Evolutionary conservation across 331 rosid genomes (phyloP).

Genomic region (Rosa hybrid): DNA sequence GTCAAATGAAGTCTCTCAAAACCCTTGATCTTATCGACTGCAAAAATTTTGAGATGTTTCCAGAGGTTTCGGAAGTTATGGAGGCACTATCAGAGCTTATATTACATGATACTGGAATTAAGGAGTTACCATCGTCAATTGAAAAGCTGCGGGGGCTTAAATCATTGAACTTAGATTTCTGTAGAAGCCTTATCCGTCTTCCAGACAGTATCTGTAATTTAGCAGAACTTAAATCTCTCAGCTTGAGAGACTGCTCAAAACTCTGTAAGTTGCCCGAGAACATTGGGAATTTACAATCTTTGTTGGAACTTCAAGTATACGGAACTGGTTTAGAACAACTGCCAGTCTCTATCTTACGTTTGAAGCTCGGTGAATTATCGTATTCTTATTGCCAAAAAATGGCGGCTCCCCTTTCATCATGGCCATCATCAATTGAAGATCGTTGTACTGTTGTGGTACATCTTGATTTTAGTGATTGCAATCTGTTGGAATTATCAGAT

Average conservation of each 20-base stretch:
- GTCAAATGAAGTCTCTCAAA: not conserved
- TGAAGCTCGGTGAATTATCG: not conserved
- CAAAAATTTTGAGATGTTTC: not conserved
- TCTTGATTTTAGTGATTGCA: not conserved
- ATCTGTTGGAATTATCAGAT: not conserved
- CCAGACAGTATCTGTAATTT: not conserved
- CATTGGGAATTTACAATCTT: not conserved
- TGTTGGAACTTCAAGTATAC: fast-evolving
- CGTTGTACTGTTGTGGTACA: not conserved
- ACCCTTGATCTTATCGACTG: not conserved
- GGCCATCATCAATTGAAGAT: not conserved
- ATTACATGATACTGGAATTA: not conserved
- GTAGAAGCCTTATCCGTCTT: not conserved
- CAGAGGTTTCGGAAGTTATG: not conserved
- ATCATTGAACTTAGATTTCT: not conserved
- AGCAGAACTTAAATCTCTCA: not conserved
- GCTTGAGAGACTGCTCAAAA: not conserved
- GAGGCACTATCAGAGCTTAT: not conserved
- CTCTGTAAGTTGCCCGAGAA: not conserved
- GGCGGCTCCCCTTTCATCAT: not conserved
- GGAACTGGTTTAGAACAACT: not conserved
- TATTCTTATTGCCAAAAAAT: not conserved
- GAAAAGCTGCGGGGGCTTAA: not conserved
- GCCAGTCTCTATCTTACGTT: not conserved
- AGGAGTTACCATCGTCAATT: not conserved